Base-by-base conservation (phyloP, 2,329 filamentous ascomycete genomes). In the Raffaelea arxii region DNA sequence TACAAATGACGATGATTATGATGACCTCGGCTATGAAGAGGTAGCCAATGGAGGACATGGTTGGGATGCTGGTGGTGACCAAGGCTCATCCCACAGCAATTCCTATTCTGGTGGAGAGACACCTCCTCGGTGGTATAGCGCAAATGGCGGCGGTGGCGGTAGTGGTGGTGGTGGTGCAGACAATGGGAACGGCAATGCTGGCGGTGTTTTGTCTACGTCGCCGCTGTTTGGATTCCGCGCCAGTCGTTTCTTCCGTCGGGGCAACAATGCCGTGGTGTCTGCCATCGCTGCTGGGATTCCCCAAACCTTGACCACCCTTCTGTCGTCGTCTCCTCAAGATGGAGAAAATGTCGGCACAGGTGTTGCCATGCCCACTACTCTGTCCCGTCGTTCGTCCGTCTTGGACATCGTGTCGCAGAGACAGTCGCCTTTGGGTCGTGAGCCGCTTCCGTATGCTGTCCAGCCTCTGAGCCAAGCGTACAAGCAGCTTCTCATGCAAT, bases 41-140 rank as follows among this genome's bases (percentile, higher is more conserved):
- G n/a, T n/a, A n/a, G n/a, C n/a, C n/a, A n/a, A n/a, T n/a, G 32
- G 19, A 6, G 32, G 32, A 12, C 16, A 9, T 16, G 6, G 16
- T 6, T 36, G 32, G 32, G 32, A 36, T 6, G 14, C 32, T 6
- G 16, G 14, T 36, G 32, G 7, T n/a, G 32, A 36, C 6, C n/a
- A n/a, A n/a, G n/a, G n/a, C n/a, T n/a, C 75, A 72, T 46, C 43
- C 2, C 49, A 37, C 9, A 42, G 25, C 1, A 72, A 74, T 49
- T 80, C 78, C 2, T 79, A 76, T 54, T 81, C 78, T 0, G 77
- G 71, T 49, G 77, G 77, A 24, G 77, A 82, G 50, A 82, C 78
- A 2, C 78, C 78, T 2, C 78, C 78, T 1, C 67, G 66, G 11
- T 71, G 68, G 49, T 65, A 63, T 18, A 71, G 66, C 63, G 59